Conservation (phyloP, 1,139 yeast genomes). For the Candida sojae region DNA sequence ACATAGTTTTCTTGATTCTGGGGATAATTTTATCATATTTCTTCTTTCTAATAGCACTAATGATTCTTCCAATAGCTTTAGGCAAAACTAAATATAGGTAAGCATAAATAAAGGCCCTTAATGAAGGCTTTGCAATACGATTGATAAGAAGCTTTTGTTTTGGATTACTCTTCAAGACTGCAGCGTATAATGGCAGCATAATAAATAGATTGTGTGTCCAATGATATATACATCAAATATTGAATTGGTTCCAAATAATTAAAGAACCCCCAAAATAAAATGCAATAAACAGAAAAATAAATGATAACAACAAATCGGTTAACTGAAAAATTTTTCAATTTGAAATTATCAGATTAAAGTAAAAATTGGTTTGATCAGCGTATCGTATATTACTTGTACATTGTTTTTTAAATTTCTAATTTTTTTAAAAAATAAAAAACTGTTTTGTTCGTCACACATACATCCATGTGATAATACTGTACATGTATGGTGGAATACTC, state of each 20-base stretch:
- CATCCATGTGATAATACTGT: too few species aligned
- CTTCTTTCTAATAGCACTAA: conserved; percentile 19
- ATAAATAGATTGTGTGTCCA: conserved; percentile 3
- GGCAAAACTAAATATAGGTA: conserved; percentile 37
- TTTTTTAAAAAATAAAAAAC: too few species aligned
- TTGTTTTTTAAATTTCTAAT: too few species aligned
- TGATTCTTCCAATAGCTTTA: conserved; percentile 22
- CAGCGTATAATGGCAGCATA: background rate
- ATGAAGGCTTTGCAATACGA: conserved; percentile 25
- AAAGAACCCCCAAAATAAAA: background rate
- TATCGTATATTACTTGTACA: too few species aligned
- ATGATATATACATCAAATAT: conserved; percentile 2
- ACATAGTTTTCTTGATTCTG: conserved; percentile 17
- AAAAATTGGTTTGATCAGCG: too few species aligned
- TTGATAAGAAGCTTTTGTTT: conserved; percentile 1
- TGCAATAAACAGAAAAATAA: background rate
- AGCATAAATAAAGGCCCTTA: conserved; percentile 35
- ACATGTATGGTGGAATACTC: too few species aligned
- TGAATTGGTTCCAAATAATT: background rate
- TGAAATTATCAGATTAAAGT: too few species aligned
- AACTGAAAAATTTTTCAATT: background rate
- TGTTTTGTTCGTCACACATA: too few species aligned
- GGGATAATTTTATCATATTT: conserved; percentile 18
- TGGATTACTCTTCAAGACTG: background rate
- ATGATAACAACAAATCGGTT: background rate